phyloP scores from a whole-genome alignment of 768 basidiomycete species.

The Epithele typhae region DNA sequence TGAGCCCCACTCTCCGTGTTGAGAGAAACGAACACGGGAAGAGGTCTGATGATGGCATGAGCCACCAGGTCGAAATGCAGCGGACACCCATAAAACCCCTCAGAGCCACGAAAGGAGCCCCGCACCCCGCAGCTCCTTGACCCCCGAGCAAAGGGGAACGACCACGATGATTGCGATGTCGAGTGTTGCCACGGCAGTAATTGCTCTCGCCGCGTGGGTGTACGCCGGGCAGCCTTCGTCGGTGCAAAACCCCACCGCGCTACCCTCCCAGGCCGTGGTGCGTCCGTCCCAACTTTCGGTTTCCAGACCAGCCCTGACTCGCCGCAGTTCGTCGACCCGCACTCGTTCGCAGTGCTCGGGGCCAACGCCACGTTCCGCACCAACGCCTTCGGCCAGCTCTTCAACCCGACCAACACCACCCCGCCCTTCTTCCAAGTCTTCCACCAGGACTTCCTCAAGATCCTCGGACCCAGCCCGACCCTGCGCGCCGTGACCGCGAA shows the following conservation, averaged over 20 bases:
- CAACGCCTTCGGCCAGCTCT: constrained; percentile 29
- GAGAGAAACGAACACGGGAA: too few relatives aligned
- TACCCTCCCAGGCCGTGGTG: constrained; percentile 11
- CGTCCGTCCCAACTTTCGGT: neutral
- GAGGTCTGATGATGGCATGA: too few relatives aligned
- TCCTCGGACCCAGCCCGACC: constrained; percentile 55
- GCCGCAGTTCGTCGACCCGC: constrained; percentile 52
- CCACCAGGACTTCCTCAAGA: constrained; percentile 48
- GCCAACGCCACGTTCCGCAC: constrained; percentile 33
- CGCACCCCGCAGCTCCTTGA: too few relatives aligned
- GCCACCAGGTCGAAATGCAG: too few relatives aligned
- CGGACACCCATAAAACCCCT: neutral
- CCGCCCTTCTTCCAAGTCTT: constrained; percentile 59
- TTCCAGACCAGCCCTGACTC: too few relatives aligned
- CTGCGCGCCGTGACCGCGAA: constrained; percentile 58
- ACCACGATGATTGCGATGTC: constrained; percentile 6
- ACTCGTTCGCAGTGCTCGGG: constrained; percentile 46
- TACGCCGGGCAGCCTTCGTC: neutral
- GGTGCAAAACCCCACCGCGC: neutral
- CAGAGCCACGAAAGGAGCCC: too few relatives aligned
- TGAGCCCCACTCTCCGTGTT: too few relatives aligned
- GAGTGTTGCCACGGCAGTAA: neutral
- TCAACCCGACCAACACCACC: constrained; percentile 58
- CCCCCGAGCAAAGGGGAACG: too few relatives aligned
- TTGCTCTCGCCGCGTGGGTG: constrained; percentile 5